Evolutionary conservation across 352 stramenopile species (phyloP), one percentile per base, ranked within the genome.

Genomic region (Globisporangium cederbergense): DNA sequence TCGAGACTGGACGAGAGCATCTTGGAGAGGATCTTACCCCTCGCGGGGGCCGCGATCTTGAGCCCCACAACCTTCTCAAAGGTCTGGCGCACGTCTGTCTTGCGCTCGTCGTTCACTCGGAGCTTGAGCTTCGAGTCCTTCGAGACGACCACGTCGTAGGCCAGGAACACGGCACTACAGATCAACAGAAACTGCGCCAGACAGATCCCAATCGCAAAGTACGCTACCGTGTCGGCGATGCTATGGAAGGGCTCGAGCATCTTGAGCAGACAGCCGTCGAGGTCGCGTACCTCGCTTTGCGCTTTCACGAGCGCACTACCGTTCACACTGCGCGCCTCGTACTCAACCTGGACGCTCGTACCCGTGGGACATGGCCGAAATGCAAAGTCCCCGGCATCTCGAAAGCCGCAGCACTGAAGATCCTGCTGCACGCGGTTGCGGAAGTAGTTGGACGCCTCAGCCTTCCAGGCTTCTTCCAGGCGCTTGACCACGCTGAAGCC

Each of bases 61-160:
- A 91, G 75, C 3, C 82, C 82, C 7, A 90, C 77, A 8, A 91
- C 82, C 36, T 80, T 86, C 46, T 88, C 78, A 52, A 91, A 91
- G 6, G 77, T 89, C 50, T 89, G 56, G 0, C 77, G 77, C 13
- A 88, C 62, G 46, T 79, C 73, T 5, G 25, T 28, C 14, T 73
- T 73, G 10, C 54, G 60, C n/a, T 64, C 64, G 4, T 66, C 60
- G 2, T 30, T 58, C 6, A 91, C 77, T 11, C 82, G 80, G 4
- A 91, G 54, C 30, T 89, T 88, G n/a, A 93, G 75, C 52, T 87
- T 90, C 0, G 77, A 38, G 51, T 93, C 85, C 50, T 82, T 87
- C 13, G 84, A 81, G 52, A 86, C 78, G n/a, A 68, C 51, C 8
- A 90, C 63, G 40, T 93, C 85, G 8, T 77, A 72, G 0, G 81